Evolutionary conservation across 148 eudicot species (phyloP), one percentile per base, ranked within the genome.

Genomic region (Cornus suecica): DNA sequence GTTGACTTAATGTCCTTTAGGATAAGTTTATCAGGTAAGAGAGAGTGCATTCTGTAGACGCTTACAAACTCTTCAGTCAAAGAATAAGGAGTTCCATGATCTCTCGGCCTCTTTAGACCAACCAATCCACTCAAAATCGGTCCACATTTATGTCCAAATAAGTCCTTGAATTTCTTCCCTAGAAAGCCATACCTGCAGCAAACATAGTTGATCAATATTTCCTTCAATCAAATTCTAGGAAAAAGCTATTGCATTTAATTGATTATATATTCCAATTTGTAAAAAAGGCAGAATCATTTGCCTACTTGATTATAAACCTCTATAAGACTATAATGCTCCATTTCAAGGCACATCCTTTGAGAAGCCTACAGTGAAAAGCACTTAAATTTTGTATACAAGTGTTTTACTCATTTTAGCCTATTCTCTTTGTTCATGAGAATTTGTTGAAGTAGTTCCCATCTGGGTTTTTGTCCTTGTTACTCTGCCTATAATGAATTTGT

Each of bases 51-150:
- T 75, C 82, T 80, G 56, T 80, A 80, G 2, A 80, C 82, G 23
- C 78, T 74, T 13, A 75, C 77, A 52, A 80, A 80, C 61, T 80
- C 82, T 27, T 80, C 82, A 25, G 82, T 80, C 65, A 80, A 69
- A 8, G 82, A 80, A 48, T 80, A 80, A 4, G 82, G 82, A 30
- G 65, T 56, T 69, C 82, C 82, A 64, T 80, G 82, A 75, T 80
- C 78, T 52, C 22, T 75, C 4, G 82, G 82, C 69, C 20, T 80
- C 29, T 70, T 80, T 20, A 80, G 70, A 65, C 82, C 82, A 45
- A 80, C 78, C 30, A 80, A 26, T 28, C 82, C 82, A 69, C 78
- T 75, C 24, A 74, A 34, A 28, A 74, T 58, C 3, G 78, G 78
- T 65, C 82, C 82, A 61, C 69, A 74, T 24, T 41, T 70, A 15